A percentile compares a stretch with the other conserved stretches of the same genome.
phyloP scores from a whole-genome alignment of 2,329 filamentous ascomycete species.

The Colletotrichum euphorbiae region DNA sequence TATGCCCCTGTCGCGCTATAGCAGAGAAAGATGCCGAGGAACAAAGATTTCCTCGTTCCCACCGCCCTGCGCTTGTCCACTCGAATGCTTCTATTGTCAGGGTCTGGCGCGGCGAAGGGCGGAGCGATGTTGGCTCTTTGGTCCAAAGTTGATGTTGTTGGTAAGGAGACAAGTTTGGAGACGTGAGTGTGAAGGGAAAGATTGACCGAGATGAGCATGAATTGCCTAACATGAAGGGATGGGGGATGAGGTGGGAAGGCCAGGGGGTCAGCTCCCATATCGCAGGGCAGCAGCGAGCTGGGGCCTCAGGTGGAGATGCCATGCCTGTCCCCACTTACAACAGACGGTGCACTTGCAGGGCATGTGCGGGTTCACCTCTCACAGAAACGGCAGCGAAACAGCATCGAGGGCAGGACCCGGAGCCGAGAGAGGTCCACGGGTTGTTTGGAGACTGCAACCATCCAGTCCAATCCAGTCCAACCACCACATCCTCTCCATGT shows the following conservation, averaged over 20 bases:
- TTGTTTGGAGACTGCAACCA: no score
- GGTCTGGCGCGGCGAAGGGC: not conserved
- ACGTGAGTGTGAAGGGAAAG: conserved; percentile 21
- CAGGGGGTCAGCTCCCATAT: conserved; percentile 6
- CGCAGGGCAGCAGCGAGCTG: conserved; percentile 21
- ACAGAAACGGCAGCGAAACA: conserved; percentile 32
- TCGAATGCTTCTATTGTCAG: not conserved
- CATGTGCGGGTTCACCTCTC: not conserved
- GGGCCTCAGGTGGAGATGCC: not conserved
- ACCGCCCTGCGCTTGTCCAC: not conserved
- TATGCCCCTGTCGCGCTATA: conserved; percentile 17
- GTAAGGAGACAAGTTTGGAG: conserved; percentile 8
- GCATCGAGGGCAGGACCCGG: not conserved
- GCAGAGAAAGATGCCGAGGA: not conserved
- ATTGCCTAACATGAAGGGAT: conserved; percentile 20
- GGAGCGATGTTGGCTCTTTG: conserved; percentile 1
- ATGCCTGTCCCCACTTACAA: conserved; percentile 4
- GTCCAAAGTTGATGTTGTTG: conserved; percentile 21
- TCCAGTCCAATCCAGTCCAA: no score
- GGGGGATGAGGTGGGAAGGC: not conserved
- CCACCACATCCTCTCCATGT: no score
- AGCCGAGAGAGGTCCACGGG: no score
- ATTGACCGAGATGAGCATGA: conserved; percentile 32
- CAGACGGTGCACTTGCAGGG: not conserved
- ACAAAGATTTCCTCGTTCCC: conserved; percentile 32